A percentile compares a stretch with the other conserved stretches of the same genome.
Evolutionary conservation across 1,284 basidiomycete genomes (phyloP).

Genomic region (Neonothopanus nambi): DNA sequence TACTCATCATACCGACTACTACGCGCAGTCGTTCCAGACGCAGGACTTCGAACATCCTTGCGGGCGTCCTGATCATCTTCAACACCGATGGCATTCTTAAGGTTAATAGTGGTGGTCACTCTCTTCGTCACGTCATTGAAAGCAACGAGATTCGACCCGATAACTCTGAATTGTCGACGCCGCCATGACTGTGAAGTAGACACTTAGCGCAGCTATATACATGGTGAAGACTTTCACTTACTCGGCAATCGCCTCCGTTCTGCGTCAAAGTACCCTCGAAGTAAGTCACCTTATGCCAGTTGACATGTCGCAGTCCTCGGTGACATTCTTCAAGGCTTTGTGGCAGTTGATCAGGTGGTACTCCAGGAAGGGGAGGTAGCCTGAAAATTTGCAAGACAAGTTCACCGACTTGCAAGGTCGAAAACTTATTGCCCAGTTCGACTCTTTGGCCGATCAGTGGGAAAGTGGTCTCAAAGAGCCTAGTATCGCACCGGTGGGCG

Average conservation of each 20-base stretch:
- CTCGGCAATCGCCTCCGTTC: constrained; percentile 91
- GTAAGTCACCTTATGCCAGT: constrained; percentile 91
- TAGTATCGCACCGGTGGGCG: constrained; percentile 76
- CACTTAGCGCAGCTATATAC: constrained; percentile 2
- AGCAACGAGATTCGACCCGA: constrained; percentile 86
- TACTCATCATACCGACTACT: constrained; percentile 55
- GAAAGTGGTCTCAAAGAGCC: constrained; percentile 81
- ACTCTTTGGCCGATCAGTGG: constrained; percentile 79
- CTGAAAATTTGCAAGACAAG: constrained; percentile 88
- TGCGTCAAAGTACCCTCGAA: constrained; percentile 94
- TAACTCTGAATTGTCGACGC: constrained; percentile 82
- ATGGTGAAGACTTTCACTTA: constrained; percentile 41
- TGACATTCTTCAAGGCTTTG: constrained; percentile 92
- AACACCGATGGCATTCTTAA: constrained; percentile 80
- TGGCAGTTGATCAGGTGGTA: constrained; percentile 79
- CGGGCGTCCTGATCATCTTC: constrained; percentile 73
- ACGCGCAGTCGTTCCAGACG: constrained; percentile 38
- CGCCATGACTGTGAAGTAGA: constrained; percentile 71
- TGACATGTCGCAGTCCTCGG: constrained; percentile 83
- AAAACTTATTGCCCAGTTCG: constrained; percentile 55
- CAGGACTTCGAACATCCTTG: constrained; percentile 43
- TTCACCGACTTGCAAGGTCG: constrained; percentile 71
- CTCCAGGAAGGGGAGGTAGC: constrained; percentile 82
- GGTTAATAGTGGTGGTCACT: constrained; percentile 87
- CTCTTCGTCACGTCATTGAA: constrained; percentile 95